phyloP scores from a whole-genome alignment of 352 stramenopile genomes.

The Globisporangium recalcitrans region DNA sequence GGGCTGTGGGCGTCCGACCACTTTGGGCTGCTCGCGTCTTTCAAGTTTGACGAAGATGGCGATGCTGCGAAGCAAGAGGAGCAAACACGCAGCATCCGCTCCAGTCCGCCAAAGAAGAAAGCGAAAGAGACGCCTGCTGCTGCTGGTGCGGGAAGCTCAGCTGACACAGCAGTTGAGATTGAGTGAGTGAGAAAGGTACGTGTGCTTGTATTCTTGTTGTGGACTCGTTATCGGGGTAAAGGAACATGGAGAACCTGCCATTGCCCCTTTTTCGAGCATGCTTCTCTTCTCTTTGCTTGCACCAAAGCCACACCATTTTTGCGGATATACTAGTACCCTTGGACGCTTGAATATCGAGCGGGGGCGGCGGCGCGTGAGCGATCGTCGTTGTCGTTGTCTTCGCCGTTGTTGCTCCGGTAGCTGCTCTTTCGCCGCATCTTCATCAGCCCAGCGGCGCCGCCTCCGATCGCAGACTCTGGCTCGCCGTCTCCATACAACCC shows the following conservation, averaged over 20 bases:
- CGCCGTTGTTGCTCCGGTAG: constrained; percentile 41
- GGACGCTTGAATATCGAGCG: constrained; percentile 1
- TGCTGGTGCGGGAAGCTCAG: constrained; percentile 1
- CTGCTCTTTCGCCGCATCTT: constrained; percentile 65
- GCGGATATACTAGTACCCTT: constrained; percentile 6
- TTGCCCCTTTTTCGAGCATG: background rate
- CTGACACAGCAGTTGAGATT: constrained; percentile 13
- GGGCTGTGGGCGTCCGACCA: constrained; percentile 71
- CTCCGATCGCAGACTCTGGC: constrained; percentile 33
- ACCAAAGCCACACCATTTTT: background rate
- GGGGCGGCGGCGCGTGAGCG: background rate
- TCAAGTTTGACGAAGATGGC: constrained; percentile 26
- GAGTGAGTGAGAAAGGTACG: constrained; percentile 8
- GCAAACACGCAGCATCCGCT: background rate
- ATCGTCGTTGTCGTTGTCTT: constrained; percentile 29
- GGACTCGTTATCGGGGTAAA: background rate
- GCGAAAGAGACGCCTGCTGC: background rate
- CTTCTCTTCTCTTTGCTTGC: background rate
- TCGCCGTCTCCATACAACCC: constrained; percentile 29
- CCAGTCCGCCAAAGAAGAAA: constrained; percentile 8
- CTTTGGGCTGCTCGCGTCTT: constrained; percentile 56
- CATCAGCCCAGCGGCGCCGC: constrained; percentile 55
- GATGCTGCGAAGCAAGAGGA: background rate
- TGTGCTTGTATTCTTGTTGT: background rate
- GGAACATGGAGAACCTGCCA: background rate